These are phyloP conservation scores for Penicillium herquei DNA, from an alignment of 495 filamentous ascomycete genomes.

Conservation along the genomic window DNA sequence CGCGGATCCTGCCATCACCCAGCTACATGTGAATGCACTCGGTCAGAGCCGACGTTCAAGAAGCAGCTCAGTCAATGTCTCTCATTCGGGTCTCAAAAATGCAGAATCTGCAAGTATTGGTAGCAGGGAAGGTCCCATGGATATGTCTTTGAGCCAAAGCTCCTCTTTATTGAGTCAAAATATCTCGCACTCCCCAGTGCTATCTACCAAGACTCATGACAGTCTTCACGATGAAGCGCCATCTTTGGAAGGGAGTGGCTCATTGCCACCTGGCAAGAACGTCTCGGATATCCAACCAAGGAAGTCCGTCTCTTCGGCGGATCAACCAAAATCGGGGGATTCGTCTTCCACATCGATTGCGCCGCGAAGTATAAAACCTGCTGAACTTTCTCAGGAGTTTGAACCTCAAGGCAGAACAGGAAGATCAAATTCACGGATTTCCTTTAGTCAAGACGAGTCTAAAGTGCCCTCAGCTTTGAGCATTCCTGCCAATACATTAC, in stretches of 20 bases:
- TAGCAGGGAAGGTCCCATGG: slow-evolving; percentile 30
- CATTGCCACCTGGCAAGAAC: slow-evolving; percentile 20
- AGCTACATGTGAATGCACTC: slow-evolving; percentile 56
- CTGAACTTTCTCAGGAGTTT: slow-evolving; percentile 25
- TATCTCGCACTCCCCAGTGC: slow-evolving; percentile 34
- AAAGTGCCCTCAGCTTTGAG: slow-evolving; percentile 36
- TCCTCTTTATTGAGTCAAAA: slow-evolving; percentile 33
- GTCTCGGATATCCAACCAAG: slow-evolving; percentile 22
- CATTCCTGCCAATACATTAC: slow-evolving; percentile 25
- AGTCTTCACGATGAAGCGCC: slow-evolving; percentile 25
- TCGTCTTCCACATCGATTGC: slow-evolving; percentile 16
- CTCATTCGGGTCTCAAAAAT: slow-evolving; percentile 26
- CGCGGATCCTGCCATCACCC: slow-evolving; percentile 47
- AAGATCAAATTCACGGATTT: slow-evolving; percentile 35
- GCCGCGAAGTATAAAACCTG: slow-evolving; percentile 23
- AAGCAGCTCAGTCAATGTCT: slow-evolving; percentile 33
- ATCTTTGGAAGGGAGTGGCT: slow-evolving; percentile 15
- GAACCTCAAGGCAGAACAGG: slow-evolving; percentile 19
- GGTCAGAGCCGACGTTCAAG: slow-evolving; percentile 38
- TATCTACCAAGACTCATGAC: slow-evolving; percentile 30
- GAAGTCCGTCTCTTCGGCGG: slow-evolving; percentile 23
- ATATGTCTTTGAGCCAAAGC: slow-evolving; percentile 27
- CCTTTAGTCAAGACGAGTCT: slow-evolving; percentile 38
- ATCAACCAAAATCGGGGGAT: slow-evolving; percentile 29
- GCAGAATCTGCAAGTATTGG: slow-evolving; percentile 32